Evolutionary conservation across 2,329 filamentous ascomycete genomes (phyloP), one percentile per base, ranked within the genome.

Genomic region (Fusarium tjaetaba): DNA sequence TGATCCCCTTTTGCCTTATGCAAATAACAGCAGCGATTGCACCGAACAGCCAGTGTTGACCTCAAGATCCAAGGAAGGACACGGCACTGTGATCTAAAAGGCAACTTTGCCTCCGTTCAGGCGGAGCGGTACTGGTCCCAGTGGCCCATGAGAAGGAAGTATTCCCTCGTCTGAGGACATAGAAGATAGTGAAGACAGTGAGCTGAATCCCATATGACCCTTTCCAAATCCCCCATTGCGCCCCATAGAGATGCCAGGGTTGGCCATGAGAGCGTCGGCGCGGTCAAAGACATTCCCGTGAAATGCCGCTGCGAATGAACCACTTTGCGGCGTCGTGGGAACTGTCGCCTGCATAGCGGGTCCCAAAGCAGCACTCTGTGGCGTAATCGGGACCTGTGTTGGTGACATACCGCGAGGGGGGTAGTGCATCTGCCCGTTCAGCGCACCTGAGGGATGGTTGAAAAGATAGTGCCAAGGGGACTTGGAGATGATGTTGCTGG

Each of bases 321-420:
- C 86, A 68, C 85, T 89, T 78, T 90, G 86, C 15, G 90, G 90
- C 1, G 90, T 94, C 6, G 89, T 93, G 8, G 94, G 93, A 16
- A 97, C 92, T 0, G 94, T 98, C 2, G 95, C 95, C 82, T 97
- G 95, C 61, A 95, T 94, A 26, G 95, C 95, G 11, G 95, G 94
- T 1, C 95, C 96, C 10, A 98, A 86, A 4, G 95, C 95, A 22
- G 95, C 95, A 76, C 94, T 96, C 70, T 97, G 88, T 13, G 96
- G 95, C 3, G 95, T 98, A 78, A 96, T 94, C 14, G 95, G 95
- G 42, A 85, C 79, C 61, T 80, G 77, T 20, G 70, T 79, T 64
- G 72, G 79, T 26, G 80, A 81, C 64, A 78, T 75, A 45, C 74
- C 73, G 24, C 79, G 74, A 28, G 76, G 74, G 18, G 76, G 72